Conservation (phyloP, 352 stramenopile genomes). For the Globisporangium heterothallicum region DNA sequence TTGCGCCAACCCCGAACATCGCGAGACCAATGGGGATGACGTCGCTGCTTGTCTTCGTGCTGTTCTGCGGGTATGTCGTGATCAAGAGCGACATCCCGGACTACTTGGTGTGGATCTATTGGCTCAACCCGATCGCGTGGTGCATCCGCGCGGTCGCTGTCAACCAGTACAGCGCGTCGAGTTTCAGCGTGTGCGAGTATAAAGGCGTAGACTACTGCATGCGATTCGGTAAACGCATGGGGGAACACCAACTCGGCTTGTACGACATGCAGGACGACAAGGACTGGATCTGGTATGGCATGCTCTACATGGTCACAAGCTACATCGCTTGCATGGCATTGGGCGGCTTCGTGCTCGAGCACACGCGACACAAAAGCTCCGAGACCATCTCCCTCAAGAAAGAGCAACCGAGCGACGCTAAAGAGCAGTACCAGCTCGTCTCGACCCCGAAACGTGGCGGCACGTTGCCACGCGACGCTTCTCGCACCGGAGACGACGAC, state of each 20-base stretch:
- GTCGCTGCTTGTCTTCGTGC: constrained; percentile 25
- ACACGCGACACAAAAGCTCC: constrained; percentile 6
- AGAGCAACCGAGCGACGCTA: constrained; percentile 13
- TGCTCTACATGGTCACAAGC: constrained; percentile 2
- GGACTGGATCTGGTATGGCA: constrained; percentile 9
- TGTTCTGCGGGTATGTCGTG: constrained; percentile 45
- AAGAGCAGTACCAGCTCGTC: constrained; percentile 7
- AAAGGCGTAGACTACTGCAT: constrained; percentile 28
- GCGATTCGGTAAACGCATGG: constrained; percentile 24
- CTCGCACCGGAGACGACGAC: background rate
- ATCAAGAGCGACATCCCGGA: constrained; percentile 25
- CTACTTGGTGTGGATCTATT: constrained; percentile 52
- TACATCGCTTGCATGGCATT: constrained; percentile 12
- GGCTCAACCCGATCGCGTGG: constrained; percentile 46
- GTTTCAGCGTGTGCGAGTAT: constrained; percentile 24
- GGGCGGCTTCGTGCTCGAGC: constrained; percentile 7
- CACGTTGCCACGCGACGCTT: background rate
- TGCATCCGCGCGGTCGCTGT: constrained; percentile 27
- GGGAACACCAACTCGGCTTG: constrained; percentile 27
- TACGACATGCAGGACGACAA: constrained; percentile 30
- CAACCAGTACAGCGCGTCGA: constrained; percentile 24
- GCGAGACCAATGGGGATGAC: constrained; percentile 35
- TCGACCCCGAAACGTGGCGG: constrained; percentile 1
- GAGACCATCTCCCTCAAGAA: constrained; percentile 12
- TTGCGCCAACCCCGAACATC: constrained; percentile 27